Conservation (phyloP, 768 basidiomycete species). For the Lactarius trivialis region DNA sequence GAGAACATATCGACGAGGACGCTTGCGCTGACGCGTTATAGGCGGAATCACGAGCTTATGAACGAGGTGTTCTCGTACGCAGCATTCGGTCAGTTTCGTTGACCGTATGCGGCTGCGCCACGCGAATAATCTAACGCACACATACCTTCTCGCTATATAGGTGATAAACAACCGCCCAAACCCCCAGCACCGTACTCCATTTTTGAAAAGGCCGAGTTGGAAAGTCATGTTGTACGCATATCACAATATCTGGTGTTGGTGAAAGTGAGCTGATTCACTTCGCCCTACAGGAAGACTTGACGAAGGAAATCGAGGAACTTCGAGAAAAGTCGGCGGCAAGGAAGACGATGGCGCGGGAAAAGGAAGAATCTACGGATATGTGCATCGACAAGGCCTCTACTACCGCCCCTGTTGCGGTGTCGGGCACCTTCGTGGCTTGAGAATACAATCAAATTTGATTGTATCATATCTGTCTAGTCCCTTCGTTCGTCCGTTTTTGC, state of each 20-base stretch:
- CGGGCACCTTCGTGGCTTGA: conserved; percentile 8
- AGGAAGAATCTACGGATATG: conserved; percentile 10
- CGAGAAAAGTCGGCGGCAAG: conserved; percentile 44
- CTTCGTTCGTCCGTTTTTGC: background rate
- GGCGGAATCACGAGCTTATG: conserved; percentile 80
- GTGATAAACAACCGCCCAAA: conserved; percentile 38
- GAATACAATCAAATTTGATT: background rate
- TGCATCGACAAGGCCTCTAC: conserved; percentile 8
- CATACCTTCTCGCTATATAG: conserved; percentile 26
- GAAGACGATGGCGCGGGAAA: conserved; percentile 7
- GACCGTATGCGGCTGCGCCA: background rate
- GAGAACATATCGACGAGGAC: conserved; percentile 69
- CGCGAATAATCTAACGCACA: background rate
- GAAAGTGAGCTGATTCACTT: background rate
- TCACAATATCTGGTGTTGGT: background rate
- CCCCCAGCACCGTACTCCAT: conserved; percentile 48
- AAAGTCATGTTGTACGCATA: conserved; percentile 41
- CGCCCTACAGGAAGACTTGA: conserved; percentile 44
- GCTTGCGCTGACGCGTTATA: conserved; percentile 64
- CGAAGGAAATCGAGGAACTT: conserved; percentile 51
- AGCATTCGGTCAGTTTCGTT: conserved; percentile 45
- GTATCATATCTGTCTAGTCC: background rate
- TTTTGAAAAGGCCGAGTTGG: conserved; percentile 51
- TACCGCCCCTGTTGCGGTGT: background rate
- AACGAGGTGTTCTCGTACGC: conserved; percentile 73